A percentile compares a stretch with the other conserved stretches of the same genome.
Conservation (phyloP, 352 stramenopile genomes). For the Paralagenidium karlingii region DNA sequence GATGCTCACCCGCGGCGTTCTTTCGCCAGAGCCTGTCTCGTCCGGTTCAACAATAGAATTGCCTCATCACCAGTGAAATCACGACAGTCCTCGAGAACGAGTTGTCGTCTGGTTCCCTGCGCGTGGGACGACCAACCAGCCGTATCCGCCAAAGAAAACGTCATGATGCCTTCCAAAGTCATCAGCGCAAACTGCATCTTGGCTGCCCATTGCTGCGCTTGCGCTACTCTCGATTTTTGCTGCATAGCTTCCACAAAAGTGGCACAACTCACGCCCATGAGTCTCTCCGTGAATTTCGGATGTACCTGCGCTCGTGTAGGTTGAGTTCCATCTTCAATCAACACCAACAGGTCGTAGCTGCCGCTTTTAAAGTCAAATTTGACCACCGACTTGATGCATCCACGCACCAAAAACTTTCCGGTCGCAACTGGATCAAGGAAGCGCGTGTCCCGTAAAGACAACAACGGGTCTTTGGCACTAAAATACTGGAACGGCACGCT, state of each 20-base stretch:
- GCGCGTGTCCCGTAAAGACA: not conserved
- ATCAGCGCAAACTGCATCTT: constrained; percentile 74
- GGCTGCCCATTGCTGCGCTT: constrained; percentile 48
- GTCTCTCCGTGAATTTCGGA: constrained; percentile 36
- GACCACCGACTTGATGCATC: constrained; percentile 72
- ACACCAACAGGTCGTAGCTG: constrained; percentile 50
- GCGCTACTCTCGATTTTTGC: constrained; percentile 29
- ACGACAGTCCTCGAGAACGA: too few relatives aligned
- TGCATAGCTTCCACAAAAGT: constrained; percentile 66
- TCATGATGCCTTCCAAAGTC: constrained; percentile 72
- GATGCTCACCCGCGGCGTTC: too few relatives aligned
- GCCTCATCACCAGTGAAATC: too few relatives aligned
- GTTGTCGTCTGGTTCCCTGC: too few relatives aligned
- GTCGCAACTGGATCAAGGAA: too few relatives aligned
- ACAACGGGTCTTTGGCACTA: constrained; percentile 5
- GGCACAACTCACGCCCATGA: constrained; percentile 63
- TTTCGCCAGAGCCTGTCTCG: too few relatives aligned
- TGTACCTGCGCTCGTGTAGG: constrained; percentile 33
- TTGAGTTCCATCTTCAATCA: constrained; percentile 65
- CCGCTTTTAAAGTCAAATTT: constrained; percentile 70
- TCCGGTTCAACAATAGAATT: too few relatives aligned
- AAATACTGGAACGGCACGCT: constrained; percentile 41
- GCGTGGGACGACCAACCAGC: too few relatives aligned
- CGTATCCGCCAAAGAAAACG: too few relatives aligned
- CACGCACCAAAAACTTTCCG: constrained; percentile 18